A percentile compares a stretch with the other conserved stretches of the same genome.
These are phyloP conservation scores for Chalciporus chontae DNA, from an alignment of 768 basidiomycete genomes.

Conservation along the genomic window DNA sequence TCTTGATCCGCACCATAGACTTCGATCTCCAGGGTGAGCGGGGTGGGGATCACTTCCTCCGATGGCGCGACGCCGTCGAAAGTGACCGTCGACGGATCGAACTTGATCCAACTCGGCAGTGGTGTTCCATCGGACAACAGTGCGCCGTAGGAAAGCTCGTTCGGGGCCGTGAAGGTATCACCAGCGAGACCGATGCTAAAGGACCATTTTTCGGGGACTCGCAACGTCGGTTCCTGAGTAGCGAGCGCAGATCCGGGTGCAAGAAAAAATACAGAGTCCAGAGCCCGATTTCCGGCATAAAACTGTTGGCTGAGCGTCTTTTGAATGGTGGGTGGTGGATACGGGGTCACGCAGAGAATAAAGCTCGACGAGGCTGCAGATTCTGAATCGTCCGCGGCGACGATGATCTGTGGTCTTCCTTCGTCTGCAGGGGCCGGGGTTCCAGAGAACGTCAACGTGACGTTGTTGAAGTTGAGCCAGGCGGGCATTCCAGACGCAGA, in stretches of 20 bases:
- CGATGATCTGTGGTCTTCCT: constrained; percentile 55
- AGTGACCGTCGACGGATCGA: constrained; percentile 63
- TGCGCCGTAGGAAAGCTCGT: constrained; percentile 60
- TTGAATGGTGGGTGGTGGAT: constrained; percentile 50
- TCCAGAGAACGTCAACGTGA: constrained; percentile 60
- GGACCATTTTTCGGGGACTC: constrained; percentile 81
- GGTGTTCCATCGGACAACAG: constrained; percentile 62
- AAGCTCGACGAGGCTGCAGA: constrained; percentile 51
- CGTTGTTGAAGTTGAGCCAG: constrained; percentile 76
- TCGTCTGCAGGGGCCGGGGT: constrained; percentile 61
- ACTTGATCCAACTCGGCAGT: constrained; percentile 74
- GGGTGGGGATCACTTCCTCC: constrained; percentile 36
- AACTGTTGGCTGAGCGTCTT: constrained; percentile 60
- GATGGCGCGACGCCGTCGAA: constrained; percentile 75
- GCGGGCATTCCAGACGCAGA: constrained; percentile 55
- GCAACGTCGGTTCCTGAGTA: constrained; percentile 50
- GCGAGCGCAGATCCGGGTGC: constrained; percentile 55
- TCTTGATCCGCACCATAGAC: constrained; percentile 70
- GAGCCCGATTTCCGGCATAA: constrained; percentile 50
- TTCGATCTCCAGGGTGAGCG: constrained; percentile 45
- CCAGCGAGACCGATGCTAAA: constrained; percentile 84
- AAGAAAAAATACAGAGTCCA: constrained; percentile 76
- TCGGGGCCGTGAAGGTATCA: constrained; percentile 51
- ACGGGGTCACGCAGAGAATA: constrained; percentile 53
- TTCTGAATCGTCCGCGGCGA: constrained; percentile 58